Conservation (phyloP, 805 yeast species). For the Wickerhamomyces subpelliculosus region DNA sequence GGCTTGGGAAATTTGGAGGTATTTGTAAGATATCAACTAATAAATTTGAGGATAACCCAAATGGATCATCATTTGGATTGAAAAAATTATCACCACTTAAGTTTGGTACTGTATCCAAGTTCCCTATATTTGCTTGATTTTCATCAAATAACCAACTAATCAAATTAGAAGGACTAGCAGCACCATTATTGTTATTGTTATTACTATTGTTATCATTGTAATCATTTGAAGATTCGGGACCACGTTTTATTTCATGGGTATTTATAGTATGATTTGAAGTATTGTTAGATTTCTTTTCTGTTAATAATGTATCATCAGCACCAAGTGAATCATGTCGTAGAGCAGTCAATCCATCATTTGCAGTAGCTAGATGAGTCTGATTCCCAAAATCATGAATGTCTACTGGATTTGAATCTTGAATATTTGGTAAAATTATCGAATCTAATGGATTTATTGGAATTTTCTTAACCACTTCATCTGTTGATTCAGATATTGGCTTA, state of each 20-base stretch:
- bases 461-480: conserved; percentile 2
- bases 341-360: conserved; percentile 22
- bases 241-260: too few relatives aligned
- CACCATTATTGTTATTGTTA: too few relatives aligned
- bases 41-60: conserved; percentile 21
- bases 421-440: conserved; percentile 20
- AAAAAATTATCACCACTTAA: conserved; percentile 19
- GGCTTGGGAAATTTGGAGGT: conserved; percentile 25
- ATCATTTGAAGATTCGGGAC: too few relatives aligned
- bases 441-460: conserved; percentile 19
- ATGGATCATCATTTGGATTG: conserved; percentile 24
- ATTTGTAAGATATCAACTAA: conserved; percentile 20
- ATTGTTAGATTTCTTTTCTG: not conserved
- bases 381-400: conserved; percentile 18
- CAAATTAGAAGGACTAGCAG: conserved; percentile 16
- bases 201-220: too few relatives aligned
- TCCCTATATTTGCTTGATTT: conserved; percentile 5
- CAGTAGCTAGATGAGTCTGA: conserved; percentile 19
- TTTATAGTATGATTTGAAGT: not conserved
- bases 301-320: not conserved
- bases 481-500: not conserved
- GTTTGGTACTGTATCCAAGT: conserved; percentile 12
- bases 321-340: conserved; percentile 8
- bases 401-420: conserved; percentile 15
- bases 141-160: conserved; percentile 24